Percentiles rank a stretch among this genome's conserved stretches.
phyloP scores from a whole-genome alignment of 2,329 filamentous ascomycete genomes.

The Penicillium polonicum region DNA sequence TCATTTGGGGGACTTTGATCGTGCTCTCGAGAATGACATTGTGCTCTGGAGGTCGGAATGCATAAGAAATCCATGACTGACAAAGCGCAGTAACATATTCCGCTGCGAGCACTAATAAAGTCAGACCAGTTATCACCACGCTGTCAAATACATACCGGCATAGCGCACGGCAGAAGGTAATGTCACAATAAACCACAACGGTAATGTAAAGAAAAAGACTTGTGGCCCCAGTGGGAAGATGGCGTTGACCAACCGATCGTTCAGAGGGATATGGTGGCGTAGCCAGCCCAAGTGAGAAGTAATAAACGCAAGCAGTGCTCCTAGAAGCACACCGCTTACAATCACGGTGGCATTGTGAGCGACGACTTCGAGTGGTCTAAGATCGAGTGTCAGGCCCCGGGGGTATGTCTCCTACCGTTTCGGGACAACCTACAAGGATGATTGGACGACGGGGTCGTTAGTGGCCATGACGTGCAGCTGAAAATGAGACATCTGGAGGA shows the following conservation, averaged over 20 bases:
- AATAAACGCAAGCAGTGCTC: not conserved
- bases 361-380: not conserved
- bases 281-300: not conserved
- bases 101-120: not conserved
- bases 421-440: not conserved
- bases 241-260: not conserved
- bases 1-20: not conserved
- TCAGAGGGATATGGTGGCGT: not conserved
- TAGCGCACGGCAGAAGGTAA: not conserved
- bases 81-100: not conserved
- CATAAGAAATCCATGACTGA: too few species aligned
- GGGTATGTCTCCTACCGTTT: not conserved
- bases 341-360: constrained; percentile 3
- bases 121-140: not conserved
- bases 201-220: not conserved
- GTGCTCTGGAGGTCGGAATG: not conserved
- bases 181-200: not conserved
- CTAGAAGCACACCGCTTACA: constrained; percentile 8
- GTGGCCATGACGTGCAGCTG: constrained; percentile 10
- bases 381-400: not conserved
- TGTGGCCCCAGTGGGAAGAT: not conserved
- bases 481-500: not conserved
- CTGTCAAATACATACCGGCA: not conserved
- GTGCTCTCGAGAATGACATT: not conserved
- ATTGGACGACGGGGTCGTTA: not conserved